These are phyloP conservation scores for Pseudonitzschia pungens DNA, from an alignment of 108 stramenopile genomes.

Conservation along the genomic window DNA sequence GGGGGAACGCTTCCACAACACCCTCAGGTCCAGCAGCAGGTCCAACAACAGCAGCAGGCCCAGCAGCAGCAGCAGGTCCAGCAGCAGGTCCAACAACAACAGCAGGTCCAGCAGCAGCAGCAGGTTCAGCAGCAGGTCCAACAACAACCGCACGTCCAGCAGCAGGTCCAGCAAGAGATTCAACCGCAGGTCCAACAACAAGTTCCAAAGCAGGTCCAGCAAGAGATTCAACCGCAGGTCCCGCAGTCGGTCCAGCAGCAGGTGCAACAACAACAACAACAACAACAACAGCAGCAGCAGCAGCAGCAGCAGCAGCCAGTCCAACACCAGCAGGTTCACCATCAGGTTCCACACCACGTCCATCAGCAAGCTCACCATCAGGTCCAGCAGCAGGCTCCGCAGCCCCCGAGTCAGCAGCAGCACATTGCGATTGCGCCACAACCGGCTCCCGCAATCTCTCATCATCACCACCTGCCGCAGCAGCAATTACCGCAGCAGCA, in stretches of 20 bases:
- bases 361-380: too few relatives aligned
- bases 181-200: too few relatives aligned
- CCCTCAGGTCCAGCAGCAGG: neutral
- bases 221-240: constrained; percentile 3
- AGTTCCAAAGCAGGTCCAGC: too few relatives aligned
- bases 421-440: constrained; percentile 11
- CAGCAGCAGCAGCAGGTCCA: neutral
- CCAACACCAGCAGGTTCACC: neutral
- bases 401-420: neutral
- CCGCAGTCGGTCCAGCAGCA: neutral
- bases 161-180: too few relatives aligned
- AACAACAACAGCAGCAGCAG: neutral
- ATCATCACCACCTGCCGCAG: constrained; percentile 9
- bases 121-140: neutral
- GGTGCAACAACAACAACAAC: neutral
- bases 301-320: neutral
- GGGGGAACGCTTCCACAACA: too few relatives aligned
- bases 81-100: neutral
- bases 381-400: neutral
- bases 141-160: neutral
- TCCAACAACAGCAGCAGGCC: neutral
- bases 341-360: too few relatives aligned
- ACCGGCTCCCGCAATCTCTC: constrained; percentile 26
- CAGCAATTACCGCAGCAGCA: constrained; percentile 17
- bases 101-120: neutral